Percentiles rank a stretch among this genome's conserved stretches.
phyloP scores from a whole-genome alignment of 2,329 filamentous ascomycete species.

The Xylaria sp. region DNA sequence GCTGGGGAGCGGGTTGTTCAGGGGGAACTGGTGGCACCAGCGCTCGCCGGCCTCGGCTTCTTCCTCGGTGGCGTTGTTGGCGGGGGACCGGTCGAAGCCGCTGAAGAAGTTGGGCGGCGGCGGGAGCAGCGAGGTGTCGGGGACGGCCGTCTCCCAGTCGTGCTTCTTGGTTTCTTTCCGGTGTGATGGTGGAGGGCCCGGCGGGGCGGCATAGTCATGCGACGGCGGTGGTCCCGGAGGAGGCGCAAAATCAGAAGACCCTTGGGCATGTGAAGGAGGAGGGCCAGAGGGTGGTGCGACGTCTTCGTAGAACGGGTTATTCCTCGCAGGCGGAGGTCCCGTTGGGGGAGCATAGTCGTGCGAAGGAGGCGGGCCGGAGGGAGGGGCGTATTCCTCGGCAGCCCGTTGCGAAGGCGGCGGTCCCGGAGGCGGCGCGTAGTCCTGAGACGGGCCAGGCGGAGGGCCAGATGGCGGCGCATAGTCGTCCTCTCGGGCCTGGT shows the following conservation, averaged over 20 bases:
- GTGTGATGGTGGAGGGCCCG: slow-evolving; percentile 51
- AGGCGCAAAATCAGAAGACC: slow-evolving; percentile 48
- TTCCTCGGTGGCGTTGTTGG: slow-evolving; percentile 74
- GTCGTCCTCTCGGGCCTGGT: slow-evolving; percentile 37
- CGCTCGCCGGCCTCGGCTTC: slow-evolving; percentile 72
- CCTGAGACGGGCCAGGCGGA: slow-evolving; percentile 24
- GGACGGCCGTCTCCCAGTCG: slow-evolving; percentile 77
- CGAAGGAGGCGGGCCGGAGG: slow-evolving; percentile 40
- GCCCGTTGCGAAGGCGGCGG: slow-evolving; percentile 32
- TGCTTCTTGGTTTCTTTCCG: slow-evolving; percentile 57
- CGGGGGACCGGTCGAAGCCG: slow-evolving; percentile 72
- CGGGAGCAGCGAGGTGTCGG: slow-evolving; percentile 77
- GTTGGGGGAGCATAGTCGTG: slow-evolving; percentile 47
- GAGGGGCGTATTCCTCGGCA: slow-evolving; percentile 31
- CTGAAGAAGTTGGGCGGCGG: slow-evolving; percentile 75
- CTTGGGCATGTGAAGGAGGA: slow-evolving; percentile 39
- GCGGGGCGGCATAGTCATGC: too few species aligned
- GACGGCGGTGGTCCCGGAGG: slow-evolving; percentile 53
- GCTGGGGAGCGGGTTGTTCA: slow-evolving; percentile 61
- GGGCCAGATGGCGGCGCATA: slow-evolving; percentile 48
- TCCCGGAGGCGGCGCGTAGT: slow-evolving; percentile 48
- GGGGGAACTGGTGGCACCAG: slow-evolving; percentile 72
- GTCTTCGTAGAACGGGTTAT: slow-evolving; percentile 41
- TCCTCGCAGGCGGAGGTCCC: slow-evolving; percentile 50
- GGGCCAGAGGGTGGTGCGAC: slow-evolving; percentile 34